A percentile compares a stretch with the other conserved stretches of the same genome.
phyloP scores from a whole-genome alignment of 306 rosid species.

The Cajanus cajan region DNA sequence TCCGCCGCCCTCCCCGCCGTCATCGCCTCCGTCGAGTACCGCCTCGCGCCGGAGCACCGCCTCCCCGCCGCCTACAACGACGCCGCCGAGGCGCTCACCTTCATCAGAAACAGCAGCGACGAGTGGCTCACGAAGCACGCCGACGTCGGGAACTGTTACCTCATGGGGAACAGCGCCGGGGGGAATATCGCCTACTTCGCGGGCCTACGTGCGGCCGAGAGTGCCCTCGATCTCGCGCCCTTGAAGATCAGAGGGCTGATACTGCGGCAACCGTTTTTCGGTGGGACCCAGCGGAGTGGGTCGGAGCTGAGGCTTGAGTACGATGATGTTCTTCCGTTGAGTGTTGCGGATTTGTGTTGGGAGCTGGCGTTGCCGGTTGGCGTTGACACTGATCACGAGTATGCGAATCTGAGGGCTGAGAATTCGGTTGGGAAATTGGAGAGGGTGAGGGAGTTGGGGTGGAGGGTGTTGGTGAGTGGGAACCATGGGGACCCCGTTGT shows the following conservation, averaged over 20 bases:
- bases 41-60: slow-evolving; percentile 46
- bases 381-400: not conserved
- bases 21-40: slow-evolving; percentile 43
- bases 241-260: slow-evolving; percentile 41
- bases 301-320: slow-evolving; percentile 39
- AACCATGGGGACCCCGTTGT: slow-evolving; percentile 40
- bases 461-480: slow-evolving; percentile 37
- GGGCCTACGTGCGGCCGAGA: slow-evolving; percentile 30
- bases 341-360: not conserved
- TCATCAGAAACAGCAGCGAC: slow-evolving; percentile 23
- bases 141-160: slow-evolving; percentile 34
- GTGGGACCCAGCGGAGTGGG: slow-evolving; percentile 36
- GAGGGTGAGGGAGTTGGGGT: slow-evolving; percentile 25
- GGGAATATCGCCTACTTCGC: slow-evolving; percentile 38
- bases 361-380: not conserved
- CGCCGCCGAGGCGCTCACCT: slow-evolving; percentile 39
- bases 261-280: slow-evolving; percentile 40
- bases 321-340: not conserved
- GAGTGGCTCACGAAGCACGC: slow-evolving; percentile 37
- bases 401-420: not conserved
- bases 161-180: slow-evolving; percentile 51
- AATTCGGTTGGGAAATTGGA: not conserved
- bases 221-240: not conserved
- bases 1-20: slow-evolving; percentile 13
- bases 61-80: slow-evolving; percentile 47